phyloP scores from a whole-genome alignment of 371 early-diverging fungal genomes.

The Actinomucor elegans region DNA sequence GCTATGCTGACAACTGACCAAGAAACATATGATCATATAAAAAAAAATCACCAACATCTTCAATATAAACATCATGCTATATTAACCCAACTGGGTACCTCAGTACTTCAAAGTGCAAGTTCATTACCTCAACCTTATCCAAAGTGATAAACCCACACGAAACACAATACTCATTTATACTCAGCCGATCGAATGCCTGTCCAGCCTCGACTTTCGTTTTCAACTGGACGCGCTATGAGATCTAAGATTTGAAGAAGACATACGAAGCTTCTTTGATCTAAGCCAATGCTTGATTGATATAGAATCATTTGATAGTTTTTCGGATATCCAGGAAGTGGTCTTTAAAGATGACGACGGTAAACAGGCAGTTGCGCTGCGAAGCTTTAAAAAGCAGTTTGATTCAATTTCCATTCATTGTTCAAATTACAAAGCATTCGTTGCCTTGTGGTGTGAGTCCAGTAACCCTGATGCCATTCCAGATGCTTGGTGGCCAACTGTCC shows the following conservation, averaged over 20 bases:
- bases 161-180: neutral
- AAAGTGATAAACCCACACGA: neutral
- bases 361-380: too few species aligned
- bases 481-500: neutral
- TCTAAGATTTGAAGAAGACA: neutral
- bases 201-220: neutral
- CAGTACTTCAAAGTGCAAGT: neutral
- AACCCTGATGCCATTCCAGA: neutral
- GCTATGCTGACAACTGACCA: neutral
- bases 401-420: neutral
- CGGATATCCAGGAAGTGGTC: too few species aligned
- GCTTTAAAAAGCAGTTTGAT: neutral
- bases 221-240: neutral
- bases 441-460: neutral
- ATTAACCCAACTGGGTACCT: conserved; percentile 2
- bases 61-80: neutral
- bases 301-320: neutral
- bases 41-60: neutral
- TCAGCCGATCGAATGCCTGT: neutral
- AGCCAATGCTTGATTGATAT: neutral
- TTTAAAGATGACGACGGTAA: too few species aligned
- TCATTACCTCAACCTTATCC: neutral
- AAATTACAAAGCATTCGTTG: neutral
- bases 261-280: neutral
- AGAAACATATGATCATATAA: neutral